Conservation (phyloP, 345 rosid species). For the Kandelia obovata region DNA sequence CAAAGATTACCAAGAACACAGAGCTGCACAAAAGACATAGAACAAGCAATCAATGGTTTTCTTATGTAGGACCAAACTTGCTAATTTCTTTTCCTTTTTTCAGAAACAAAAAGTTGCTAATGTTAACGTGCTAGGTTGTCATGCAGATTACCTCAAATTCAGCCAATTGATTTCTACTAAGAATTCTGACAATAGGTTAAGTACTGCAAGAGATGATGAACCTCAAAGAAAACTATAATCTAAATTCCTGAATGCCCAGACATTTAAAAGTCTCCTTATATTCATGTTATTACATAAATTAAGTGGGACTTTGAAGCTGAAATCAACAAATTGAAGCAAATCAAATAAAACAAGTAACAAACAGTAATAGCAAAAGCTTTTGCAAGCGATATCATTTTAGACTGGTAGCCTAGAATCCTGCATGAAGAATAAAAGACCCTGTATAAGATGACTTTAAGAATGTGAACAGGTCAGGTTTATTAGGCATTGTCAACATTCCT, state of each 20-base stretch:
- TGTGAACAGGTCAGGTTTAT: neutral
- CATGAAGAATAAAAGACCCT: neutral
- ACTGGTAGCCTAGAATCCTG: neutral
- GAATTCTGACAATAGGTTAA: slow-evolving; percentile 64
- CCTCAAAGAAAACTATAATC: no score
- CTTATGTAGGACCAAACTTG: neutral
- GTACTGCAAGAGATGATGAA: slow-evolving; percentile 21
- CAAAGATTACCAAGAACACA: slow-evolving; percentile 98
- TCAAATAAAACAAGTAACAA: neutral
- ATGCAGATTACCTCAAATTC: slow-evolving; percentile 73
- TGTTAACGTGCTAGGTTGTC: neutral
- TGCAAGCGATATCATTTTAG: neutral
- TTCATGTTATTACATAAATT: no score
- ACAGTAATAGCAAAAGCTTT: neutral
- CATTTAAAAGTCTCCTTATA: no score
- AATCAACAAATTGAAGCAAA: no score
- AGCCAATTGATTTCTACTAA: slow-evolving; percentile 81
- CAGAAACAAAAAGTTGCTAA: no score
- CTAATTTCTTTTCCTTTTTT: neutral
- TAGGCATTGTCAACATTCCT: neutral
- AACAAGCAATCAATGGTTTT: slow-evolving; percentile 1
- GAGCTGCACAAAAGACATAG: slow-evolving; percentile 49
- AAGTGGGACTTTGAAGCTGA: no score
- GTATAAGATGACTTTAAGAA: neutral
- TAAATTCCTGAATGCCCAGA: no score